Evolutionary conservation across 2,329 filamentous ascomycete species (phyloP), one percentile per base, ranked within the genome.

Genomic region (Epicoccum sorghinum): DNA sequence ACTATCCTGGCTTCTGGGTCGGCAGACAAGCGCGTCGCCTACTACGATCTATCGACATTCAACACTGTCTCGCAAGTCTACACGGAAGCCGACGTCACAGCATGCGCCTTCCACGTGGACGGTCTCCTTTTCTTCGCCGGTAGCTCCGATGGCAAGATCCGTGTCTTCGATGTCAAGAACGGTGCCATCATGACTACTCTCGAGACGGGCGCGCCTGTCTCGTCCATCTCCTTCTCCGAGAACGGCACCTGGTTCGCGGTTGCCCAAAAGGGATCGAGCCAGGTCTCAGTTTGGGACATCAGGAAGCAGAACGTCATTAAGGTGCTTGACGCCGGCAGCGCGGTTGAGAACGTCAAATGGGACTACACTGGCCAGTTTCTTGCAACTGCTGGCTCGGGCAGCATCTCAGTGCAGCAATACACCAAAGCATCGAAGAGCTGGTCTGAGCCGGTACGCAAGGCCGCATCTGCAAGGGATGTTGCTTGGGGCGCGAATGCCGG

Each of bases 221-320:
- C 90, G 65, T 85, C 86, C 9, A 78, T 99, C 36, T 82, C 84
- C 54, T 99, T 99, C 77, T 97, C 93, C 0, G 95, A 99, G 75
- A 99, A 99, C 66, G 95, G 95, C 23, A 96, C 90, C 67, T 98
- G 93, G 91, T 87, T 99, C 60, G 93, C 93, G 1, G 89, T 91
- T 4, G 88, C 88, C 7, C 86, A 89, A 54, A 87, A 91, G 74
- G 87, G 86, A 27, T 90, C 92, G 61, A 89, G 86, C 22, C 88
- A 82, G 23, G 88, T 96, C 33, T 90, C 90, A 8, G 86, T 98
- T 49, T 98, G 96, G 81, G 93, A 98, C 75, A 82, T 99, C 57
- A 88, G 95, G 65, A 97, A 96, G 77, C 87, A 89, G 14, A 87
- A 88, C 4, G 84, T 87, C 67, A 87, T 88, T 71, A 96, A 96